phyloP scores from a whole-genome alignment of 2,329 filamentous ascomycete genomes.

The Cytospora paraplurivora region DNA sequence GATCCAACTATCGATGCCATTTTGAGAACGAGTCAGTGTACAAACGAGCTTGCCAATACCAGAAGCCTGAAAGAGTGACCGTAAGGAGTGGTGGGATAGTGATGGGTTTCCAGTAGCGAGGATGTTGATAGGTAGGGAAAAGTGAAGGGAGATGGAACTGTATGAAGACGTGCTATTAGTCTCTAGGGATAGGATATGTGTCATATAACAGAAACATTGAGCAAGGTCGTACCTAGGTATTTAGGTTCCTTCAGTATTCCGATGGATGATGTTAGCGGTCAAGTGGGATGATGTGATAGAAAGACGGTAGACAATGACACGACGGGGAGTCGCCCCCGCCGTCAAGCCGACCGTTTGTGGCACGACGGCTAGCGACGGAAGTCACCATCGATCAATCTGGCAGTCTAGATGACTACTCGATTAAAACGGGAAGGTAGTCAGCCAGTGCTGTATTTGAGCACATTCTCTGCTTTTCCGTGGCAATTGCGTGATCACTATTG shows the following conservation, averaged over 20 bases:
- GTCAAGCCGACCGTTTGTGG: too few species aligned
- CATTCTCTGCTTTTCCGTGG: too few species aligned
- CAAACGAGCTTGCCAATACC: not conserved
- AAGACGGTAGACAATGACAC: not conserved
- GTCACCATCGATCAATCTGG: too few species aligned
- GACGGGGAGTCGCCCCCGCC: too few species aligned
- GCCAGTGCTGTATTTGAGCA: too few species aligned
- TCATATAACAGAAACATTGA: conserved; percentile 15
- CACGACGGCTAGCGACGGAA: too few species aligned
- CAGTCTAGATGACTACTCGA: too few species aligned
- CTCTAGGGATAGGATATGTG: conserved; percentile 8
- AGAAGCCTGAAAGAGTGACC: not conserved
- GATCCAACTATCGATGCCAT: conserved; percentile 26
- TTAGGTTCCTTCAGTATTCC: too few species aligned
- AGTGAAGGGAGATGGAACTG: not conserved
- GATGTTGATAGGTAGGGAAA: not conserved
- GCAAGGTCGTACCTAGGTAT: too few species aligned
- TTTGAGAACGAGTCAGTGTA: conserved; percentile 8
- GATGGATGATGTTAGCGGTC: conserved; percentile 3
- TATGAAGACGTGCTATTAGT: conserved; percentile 5
- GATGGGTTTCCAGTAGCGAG: not conserved
- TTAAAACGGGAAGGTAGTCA: too few species aligned
- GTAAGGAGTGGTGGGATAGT: not conserved
- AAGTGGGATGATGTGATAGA: conserved; percentile 13
- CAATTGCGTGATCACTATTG: too few species aligned